Evolutionary conservation across 495 filamentous ascomycete species (phyloP).

Genomic region (Podospora comata): DNA sequence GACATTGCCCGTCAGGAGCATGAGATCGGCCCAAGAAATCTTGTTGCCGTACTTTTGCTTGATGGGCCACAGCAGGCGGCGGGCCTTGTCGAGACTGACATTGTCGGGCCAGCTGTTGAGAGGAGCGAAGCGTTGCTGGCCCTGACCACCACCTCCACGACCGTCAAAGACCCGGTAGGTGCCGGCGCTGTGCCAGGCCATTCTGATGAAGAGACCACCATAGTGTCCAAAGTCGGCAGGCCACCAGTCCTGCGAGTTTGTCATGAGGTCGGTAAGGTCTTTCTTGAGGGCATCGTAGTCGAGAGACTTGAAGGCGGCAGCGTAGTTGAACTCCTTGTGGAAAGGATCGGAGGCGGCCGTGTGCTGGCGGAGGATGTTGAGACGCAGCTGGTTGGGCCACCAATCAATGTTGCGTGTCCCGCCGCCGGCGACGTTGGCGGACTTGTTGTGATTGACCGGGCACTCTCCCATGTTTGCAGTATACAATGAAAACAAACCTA

Average conservation of each 20-base stretch:
- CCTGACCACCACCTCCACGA: conserved; percentile 66
- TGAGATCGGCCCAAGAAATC: conserved; percentile 72
- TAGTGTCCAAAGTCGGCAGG: conserved; percentile 76
- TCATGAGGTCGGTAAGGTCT: conserved; percentile 63
- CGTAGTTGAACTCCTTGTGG: conserved; percentile 63
- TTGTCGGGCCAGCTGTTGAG: conserved; percentile 82
- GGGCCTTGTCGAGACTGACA: conserved; percentile 71
- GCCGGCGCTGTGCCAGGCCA: conserved; percentile 74
- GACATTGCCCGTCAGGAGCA: conserved; percentile 68
- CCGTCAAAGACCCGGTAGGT: conserved; percentile 71
- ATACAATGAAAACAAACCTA: neutral
- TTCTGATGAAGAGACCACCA: conserved; percentile 70
- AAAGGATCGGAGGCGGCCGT: conserved; percentile 57
- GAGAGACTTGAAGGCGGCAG: conserved; percentile 62
- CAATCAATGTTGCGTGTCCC: conserved; percentile 64
- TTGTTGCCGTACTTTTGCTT: conserved; percentile 80
- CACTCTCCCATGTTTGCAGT: conserved; percentile 40
- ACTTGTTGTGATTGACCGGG: conserved; percentile 40
- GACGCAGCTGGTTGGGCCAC: conserved; percentile 64
- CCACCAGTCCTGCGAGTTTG: conserved; percentile 73
- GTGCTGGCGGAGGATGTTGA: conserved; percentile 71
- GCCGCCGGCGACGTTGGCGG: conserved; percentile 55
- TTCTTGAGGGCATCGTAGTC: conserved; percentile 71
- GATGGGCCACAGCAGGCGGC: conserved; percentile 72
- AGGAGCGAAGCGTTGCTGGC: conserved; percentile 71